These are phyloP conservation scores for Galerina sulciceps DNA, from an alignment of 768 basidiomycete species.

Conservation along the genomic window DNA sequence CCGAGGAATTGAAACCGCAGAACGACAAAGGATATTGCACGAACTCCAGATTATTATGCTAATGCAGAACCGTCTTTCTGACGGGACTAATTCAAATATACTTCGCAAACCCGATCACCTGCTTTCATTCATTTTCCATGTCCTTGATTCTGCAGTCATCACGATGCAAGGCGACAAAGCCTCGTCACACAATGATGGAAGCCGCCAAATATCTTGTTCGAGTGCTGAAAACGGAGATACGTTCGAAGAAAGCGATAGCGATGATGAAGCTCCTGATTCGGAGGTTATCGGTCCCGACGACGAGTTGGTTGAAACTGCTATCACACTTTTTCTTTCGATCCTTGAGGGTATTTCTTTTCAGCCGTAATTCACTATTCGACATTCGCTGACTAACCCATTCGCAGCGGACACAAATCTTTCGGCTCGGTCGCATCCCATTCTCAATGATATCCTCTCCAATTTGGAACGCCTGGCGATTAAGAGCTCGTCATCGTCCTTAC, in stretches of 20 bases:
- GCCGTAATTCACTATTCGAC: neutral
- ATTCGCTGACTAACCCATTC: constrained; percentile 3
- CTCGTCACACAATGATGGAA: constrained; percentile 15
- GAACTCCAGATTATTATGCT: constrained; percentile 82
- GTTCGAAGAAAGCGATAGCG: constrained; percentile 58
- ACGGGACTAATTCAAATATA: constrained; percentile 60
- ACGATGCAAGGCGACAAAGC: constrained; percentile 20
- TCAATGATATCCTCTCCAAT: constrained; percentile 72
- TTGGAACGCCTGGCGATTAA: constrained; percentile 60
- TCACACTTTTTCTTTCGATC: constrained; percentile 81
- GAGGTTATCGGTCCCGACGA: constrained; percentile 49
- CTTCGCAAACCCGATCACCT: constrained; percentile 70
- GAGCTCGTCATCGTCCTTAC: constrained; percentile 51
- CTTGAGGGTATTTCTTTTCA: constrained; percentile 80
- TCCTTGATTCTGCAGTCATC: constrained; percentile 52
- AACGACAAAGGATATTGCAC: constrained; percentile 57
- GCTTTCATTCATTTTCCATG: constrained; percentile 82
- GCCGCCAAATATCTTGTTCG: neutral
- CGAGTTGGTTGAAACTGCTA: constrained; percentile 75
- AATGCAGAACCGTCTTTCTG: constrained; percentile 73
- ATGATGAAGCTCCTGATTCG: constrained; percentile 53
- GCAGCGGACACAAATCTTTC: constrained; percentile 64
- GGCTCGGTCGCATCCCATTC: constrained; percentile 59
- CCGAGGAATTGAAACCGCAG: neutral
- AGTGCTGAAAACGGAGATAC: constrained; percentile 38